Evolutionary conservation across 2,329 filamentous ascomycete species (phyloP).

Genomic region (Sporothrix brasiliensis): DNA sequence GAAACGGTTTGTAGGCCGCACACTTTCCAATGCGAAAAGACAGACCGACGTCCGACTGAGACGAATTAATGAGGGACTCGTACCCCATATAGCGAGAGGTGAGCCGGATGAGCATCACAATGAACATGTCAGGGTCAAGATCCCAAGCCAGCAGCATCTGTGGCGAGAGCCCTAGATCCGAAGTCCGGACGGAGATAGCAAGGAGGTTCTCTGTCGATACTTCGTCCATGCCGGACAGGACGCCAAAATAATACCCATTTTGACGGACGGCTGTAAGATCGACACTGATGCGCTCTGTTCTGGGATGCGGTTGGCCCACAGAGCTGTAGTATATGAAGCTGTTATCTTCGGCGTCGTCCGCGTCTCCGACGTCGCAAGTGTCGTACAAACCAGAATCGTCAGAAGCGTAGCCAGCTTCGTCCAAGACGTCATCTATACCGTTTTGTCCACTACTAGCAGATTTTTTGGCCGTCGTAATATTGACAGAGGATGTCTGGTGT

Average conservation of each 20-base stretch:
- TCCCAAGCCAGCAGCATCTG: constrained; percentile 80
- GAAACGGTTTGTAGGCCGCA: constrained; percentile 70
- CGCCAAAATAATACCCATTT: constrained; percentile 71
- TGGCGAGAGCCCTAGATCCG: constrained; percentile 71
- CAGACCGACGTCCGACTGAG: constrained; percentile 33
- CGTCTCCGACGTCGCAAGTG: constrained; percentile 39
- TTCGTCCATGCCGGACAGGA: constrained; percentile 54
- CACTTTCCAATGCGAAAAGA: constrained; percentile 73
- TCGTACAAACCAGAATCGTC: constrained; percentile 34
- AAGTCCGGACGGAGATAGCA: constrained; percentile 68
- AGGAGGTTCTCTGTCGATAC: constrained; percentile 53
- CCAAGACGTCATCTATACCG: not conserved
- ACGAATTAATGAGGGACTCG: constrained; percentile 52
- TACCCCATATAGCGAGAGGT: constrained; percentile 61
- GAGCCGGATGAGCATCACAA: constrained; percentile 73
- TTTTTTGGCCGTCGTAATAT: not conserved
- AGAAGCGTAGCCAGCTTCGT: not conserved
- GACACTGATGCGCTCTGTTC: constrained; percentile 47
- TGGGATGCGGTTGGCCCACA: not conserved
- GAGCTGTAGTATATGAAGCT: constrained; percentile 33
- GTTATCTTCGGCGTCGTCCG: constrained; percentile 41
- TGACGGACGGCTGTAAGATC: constrained; percentile 65
- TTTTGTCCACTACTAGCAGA: not conserved
- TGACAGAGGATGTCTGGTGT: not conserved
- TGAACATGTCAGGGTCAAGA: constrained; percentile 65